Evolutionary conservation across 2,329 filamentous ascomycete species (phyloP).

Genomic region (Ceratocystis smalleyi): DNA sequence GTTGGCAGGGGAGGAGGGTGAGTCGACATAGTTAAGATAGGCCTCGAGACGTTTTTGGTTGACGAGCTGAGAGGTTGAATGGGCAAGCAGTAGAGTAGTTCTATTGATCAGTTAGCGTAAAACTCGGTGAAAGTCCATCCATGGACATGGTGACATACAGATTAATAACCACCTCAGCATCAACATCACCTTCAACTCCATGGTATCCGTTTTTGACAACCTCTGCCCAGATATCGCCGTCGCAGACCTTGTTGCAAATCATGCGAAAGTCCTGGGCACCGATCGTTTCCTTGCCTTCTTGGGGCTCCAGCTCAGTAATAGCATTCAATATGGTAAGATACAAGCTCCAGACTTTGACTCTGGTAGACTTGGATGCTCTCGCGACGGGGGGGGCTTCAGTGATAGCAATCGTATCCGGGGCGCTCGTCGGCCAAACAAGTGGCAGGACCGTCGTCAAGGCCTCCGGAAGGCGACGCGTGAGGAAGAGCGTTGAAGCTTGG

Average conservation of each 20-base stretch:
- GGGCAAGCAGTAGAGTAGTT: constrained; percentile 77
- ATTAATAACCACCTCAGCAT: constrained; percentile 86
- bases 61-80: constrained; percentile 64
- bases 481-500: constrained; percentile 81
- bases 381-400: constrained; percentile 56
- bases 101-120: constrained; percentile 30
- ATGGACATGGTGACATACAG: constrained; percentile 38
- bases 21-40: constrained; percentile 51
- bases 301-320: constrained; percentile 71
- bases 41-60: constrained; percentile 82
- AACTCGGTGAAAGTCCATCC: neutral
- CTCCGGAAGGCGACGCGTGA: constrained; percentile 85
- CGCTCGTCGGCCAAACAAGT: constrained; percentile 49
- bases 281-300: constrained; percentile 81
- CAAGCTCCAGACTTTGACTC: constrained; percentile 93
- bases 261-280: constrained; percentile 72
- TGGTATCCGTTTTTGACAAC: constrained; percentile 77
- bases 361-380: constrained; percentile 61
- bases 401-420: constrained; percentile 31
- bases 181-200: constrained; percentile 75
- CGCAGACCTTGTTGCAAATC: constrained; percentile 68
- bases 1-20: constrained; percentile 55
- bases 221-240: constrained; percentile 88
- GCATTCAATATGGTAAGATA: constrained; percentile 89
- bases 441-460: constrained; percentile 73